Base-by-base conservation (phyloP, 202 grass and related monocot genomes). In the Setaria viridis region DNA sequence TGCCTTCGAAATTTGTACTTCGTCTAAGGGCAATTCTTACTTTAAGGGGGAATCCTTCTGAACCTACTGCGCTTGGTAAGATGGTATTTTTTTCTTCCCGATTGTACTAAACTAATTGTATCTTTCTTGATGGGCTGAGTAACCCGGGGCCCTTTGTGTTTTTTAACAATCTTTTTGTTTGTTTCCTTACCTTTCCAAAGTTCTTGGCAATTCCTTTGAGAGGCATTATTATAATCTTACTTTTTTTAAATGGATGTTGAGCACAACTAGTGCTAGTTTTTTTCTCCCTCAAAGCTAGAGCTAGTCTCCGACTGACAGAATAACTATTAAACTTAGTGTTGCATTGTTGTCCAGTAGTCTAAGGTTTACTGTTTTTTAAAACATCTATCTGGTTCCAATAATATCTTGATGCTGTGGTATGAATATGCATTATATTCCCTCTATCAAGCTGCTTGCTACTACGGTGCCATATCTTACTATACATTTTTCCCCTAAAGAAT, bases 101-200 rank as follows among this genome's bases (percentile, higher is more conserved):
- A 19, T 20, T 67, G 64, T n/a, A 78, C 46, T 84, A 60, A 72
- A 72, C 9, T 32, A n/a, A 3, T 4, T 66, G 25, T 32, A 65
- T 74, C 1, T 53, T 46, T 70, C 45, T 20, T 43, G 9, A 13
- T 34, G 54, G 71, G 43, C 30, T 11, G 47, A 62, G 42, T 60
- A 16, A 59, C 32, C 35, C 3, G 9, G 63, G 63, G 20, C 0
- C 72, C 32, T 77, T 76, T 41, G 21, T 84, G 9, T 65, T 47
- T 41, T 66, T 17, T 37, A 42, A 37, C 35, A 71, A 41, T 51
- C n/a, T 32, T 77, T 67, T 49, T 76, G 42, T 82, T 87, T 79
- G 6, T 41, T 73, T 57, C 41, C 50, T 4, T 20, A 54, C 32
- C 6, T n/a, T 70, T 66, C 68, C 45, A 46, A 82, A 17, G 54